Evolutionary conservation across 2,329 filamentous ascomycete species (phyloP), one percentile per base, ranked within the genome.

Genomic region (Colletotrichum nymphaeae): DNA sequence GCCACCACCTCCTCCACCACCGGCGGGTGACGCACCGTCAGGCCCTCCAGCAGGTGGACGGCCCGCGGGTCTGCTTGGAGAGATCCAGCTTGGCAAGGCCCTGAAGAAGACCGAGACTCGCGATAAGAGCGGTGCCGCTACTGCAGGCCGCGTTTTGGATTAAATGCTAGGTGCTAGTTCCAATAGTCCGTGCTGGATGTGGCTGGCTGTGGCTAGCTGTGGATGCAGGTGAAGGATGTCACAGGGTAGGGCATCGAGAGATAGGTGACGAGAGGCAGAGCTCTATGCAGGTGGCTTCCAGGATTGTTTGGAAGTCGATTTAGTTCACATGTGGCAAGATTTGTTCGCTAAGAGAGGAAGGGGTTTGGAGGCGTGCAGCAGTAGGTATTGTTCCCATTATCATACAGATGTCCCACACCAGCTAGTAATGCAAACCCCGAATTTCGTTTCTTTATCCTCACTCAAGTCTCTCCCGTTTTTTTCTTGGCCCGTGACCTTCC

Each of bases 61-160:
- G 32, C 90, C 91, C 24, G 79, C 89, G 24, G 91, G 91, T 1
- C 88, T 99, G 79, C 83, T 99, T 75, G 92, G 92, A 72, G 91
- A 98, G 81, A 98, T 99, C 74, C 92, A 96, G 80, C 85, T 91
- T 75, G 96, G 97, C 56, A 95, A 83, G 83, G 83, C 91, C 3
- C 85, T 99, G 80, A 95, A 89, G 87, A 98, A 98, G 88, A 95
- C 95, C 28, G 86, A 93, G 81, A 98, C 97, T 1, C 95, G 94
- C 83, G 97, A 99, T 83, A 92, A 92, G 82, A 98, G 95, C 83
- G 83, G 78, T 60, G 89, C 94, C 64, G 82, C 91, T 65, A 87
- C 92, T 71, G 93, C 94, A 26, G 96, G 96, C n/a, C 90, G 91
- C 74, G 95, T 98, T 72, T 82, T 91, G 81, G 86, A 85, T 74